Conservation (phyloP, 2,329 filamentous ascomycete genomes). For the Xylaria sp. region DNA sequence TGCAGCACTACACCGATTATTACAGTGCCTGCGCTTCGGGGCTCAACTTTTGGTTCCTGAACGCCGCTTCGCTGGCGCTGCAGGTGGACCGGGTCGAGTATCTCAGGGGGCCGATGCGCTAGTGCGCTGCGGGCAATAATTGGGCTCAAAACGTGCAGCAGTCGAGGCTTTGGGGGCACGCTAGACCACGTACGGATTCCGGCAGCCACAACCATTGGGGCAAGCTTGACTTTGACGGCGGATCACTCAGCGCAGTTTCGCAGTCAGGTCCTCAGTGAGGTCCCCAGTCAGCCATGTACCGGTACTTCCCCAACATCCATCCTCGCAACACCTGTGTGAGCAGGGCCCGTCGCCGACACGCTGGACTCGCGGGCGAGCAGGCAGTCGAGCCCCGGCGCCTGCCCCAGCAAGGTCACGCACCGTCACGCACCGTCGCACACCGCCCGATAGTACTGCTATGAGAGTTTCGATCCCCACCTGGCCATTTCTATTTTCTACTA, state of each 20-base stretch:
- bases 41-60: constrained; percentile 40
- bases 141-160: constrained; percentile 34
- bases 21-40: constrained; percentile 18
- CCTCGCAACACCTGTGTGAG: not conserved
- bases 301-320: constrained; percentile 50
- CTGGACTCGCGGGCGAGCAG: not conserved
- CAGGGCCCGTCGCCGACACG: constrained; percentile 37
- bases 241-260: constrained; percentile 9
- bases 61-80: constrained; percentile 34
- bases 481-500: constrained; percentile 30
- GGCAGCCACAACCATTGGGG: constrained; percentile 49
- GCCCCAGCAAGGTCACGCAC: not conserved
- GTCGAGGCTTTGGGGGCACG: constrained; percentile 41
- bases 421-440: constrained; percentile 23
- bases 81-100: constrained; percentile 23
- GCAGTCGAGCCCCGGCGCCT: constrained; percentile 6
- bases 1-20: constrained; percentile 23
- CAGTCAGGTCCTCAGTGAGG: not conserved
- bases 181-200: constrained; percentile 43
- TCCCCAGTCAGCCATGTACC: constrained; percentile 39
- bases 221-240: constrained; percentile 35
- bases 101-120: constrained; percentile 26
- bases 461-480: constrained; percentile 23
- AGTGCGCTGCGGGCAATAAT: constrained; percentile 42
- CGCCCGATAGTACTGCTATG: constrained; percentile 34